Percentiles rank a stretch among this genome's conserved stretches.
phyloP scores from a whole-genome alignment of 176 grass and related monocot species.

The Oryza officinalis region DNA sequence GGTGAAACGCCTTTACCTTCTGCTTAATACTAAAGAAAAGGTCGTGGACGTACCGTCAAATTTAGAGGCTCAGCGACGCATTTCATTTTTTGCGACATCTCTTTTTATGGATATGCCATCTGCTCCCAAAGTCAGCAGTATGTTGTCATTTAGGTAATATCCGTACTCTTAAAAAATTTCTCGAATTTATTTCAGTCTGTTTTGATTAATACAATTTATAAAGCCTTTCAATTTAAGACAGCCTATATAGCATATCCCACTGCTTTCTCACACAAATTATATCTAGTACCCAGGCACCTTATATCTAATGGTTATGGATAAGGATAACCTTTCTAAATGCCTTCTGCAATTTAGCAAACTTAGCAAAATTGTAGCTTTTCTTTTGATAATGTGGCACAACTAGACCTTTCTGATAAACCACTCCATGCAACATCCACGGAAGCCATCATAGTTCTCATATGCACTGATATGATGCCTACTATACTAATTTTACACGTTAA shows the following conservation, averaged over 20 bases:
- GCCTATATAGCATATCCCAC: background rate
- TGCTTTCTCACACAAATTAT: background rate
- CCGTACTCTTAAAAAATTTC: background rate
- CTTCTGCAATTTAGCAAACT: background rate
- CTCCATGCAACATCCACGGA: background rate
- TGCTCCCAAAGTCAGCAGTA: conserved; percentile 84
- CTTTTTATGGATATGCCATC: conserved; percentile 95
- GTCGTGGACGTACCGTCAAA: conserved; percentile 76
- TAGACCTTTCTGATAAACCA: background rate
- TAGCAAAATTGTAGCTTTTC: background rate
- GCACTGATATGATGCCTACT: background rate
- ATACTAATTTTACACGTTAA: background rate
- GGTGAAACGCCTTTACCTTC: conserved; percentile 82
- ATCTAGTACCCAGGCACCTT: background rate
- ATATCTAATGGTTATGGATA: background rate
- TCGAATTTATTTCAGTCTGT: conserved; percentile 4
- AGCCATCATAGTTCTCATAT: background rate
- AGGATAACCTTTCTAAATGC: background rate
- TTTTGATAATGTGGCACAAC: background rate
- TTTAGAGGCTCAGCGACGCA: conserved; percentile 74
- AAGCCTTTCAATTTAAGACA: background rate
- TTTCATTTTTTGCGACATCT: conserved; percentile 93
- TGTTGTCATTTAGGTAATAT: conserved; percentile 93
- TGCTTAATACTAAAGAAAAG: conserved; percentile 89
- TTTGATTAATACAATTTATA: background rate